phyloP scores from a whole-genome alignment of 1,284 basidiomycete genomes.

The Trametes versicolor region DNA sequence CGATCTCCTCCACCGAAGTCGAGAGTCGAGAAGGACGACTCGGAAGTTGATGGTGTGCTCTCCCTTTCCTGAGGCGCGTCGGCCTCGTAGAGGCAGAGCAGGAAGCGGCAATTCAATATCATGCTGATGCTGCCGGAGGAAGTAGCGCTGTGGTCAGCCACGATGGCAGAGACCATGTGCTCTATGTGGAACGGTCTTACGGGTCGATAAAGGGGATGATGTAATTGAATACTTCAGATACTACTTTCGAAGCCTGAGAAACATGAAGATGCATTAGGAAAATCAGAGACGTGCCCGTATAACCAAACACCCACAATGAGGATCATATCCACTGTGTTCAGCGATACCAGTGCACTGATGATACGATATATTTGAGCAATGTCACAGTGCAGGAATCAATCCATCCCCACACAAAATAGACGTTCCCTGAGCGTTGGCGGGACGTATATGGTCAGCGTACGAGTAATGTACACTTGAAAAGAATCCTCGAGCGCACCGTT shows the following conservation, averaged over 20 bases:
- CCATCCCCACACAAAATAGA: not conserved
- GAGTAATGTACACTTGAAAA: not conserved
- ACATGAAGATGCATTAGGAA: not conserved
- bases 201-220: not conserved
- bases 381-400: not conserved
- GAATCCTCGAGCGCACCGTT: not conserved
- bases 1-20: not conserved
- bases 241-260: not conserved
- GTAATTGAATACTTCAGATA: not conserved
- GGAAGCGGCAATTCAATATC: conserved; percentile 6
- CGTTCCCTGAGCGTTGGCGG: not conserved
- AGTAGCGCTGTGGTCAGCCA: not conserved
- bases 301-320: not conserved
- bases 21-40: not conserved
- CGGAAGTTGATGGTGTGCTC: not conserved
- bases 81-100: not conserved
- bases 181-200: not conserved
- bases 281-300: not conserved
- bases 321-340: not conserved
- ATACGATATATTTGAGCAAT: not conserved
- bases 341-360: not conserved
- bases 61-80: not conserved
- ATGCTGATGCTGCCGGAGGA: not conserved
- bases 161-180: too few species aligned
- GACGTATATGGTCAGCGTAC: too few species aligned